phyloP scores from a whole-genome alignment of 306 rosid genomes.

The Trifolium subterraneum region DNA sequence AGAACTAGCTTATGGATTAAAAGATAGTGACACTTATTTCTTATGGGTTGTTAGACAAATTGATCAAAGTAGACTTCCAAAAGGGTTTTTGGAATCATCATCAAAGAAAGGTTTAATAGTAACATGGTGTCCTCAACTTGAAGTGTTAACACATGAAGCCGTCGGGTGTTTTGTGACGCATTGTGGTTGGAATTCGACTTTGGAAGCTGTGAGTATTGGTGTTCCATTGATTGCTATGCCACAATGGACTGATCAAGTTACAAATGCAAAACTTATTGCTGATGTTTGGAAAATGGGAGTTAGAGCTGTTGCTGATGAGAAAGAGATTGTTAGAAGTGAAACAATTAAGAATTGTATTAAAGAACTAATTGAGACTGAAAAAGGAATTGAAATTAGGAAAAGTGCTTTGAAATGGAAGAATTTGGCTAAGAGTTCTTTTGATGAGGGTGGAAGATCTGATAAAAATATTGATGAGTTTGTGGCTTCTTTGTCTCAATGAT shows the following conservation, averaged over 20 bases:
- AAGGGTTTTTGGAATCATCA: background rate
- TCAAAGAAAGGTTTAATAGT: constrained; percentile 27
- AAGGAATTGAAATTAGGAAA: constrained; percentile 2
- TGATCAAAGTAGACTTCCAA: constrained; percentile 17
- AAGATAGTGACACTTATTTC: constrained; percentile 5
- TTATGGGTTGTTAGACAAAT: constrained; percentile 28
- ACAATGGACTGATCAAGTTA: constrained; percentile 24
- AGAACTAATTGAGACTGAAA: constrained; percentile 8
- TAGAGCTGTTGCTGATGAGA: constrained; percentile 23
- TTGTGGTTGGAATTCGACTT: constrained; percentile 35
- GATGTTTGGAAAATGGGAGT: constrained; percentile 28
- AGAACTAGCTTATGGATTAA: constrained; percentile 26
- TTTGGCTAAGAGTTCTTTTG: constrained; percentile 16
- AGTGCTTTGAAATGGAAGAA: constrained; percentile 23
- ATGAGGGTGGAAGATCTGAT: constrained; percentile 31
- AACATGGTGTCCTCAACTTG: constrained; percentile 29
- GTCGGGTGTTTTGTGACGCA: constrained; percentile 21
- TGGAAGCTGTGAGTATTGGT: constrained; percentile 24
- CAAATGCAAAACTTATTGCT: constrained; percentile 31
- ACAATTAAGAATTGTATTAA: constrained; percentile 6
- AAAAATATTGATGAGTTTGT: constrained; percentile 18
- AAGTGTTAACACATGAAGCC: constrained; percentile 16
- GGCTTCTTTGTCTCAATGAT: background rate
- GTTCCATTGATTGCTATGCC: constrained; percentile 33
- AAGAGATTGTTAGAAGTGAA: constrained; percentile 26